These are phyloP conservation scores for Rhodotorula kratochvilovae DNA, from an alignment of 768 basidiomycete genomes.

Conservation along the genomic window DNA sequence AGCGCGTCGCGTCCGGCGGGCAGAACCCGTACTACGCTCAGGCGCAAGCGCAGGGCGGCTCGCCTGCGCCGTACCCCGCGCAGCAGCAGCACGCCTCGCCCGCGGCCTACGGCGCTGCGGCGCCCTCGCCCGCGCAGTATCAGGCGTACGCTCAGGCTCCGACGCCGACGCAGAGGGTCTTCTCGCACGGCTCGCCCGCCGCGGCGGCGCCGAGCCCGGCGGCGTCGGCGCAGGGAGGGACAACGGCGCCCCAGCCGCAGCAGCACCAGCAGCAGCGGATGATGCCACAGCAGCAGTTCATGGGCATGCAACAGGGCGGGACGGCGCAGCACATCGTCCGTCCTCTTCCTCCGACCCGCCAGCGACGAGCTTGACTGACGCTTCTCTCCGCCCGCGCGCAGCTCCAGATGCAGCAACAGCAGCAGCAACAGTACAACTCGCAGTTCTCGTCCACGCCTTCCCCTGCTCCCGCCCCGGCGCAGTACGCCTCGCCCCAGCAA, in stretches of 20 bases:
- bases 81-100: conserved; percentile 2
- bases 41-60: not conserved
- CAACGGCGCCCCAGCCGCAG: not conserved
- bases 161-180: not conserved
- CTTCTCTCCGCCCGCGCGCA: not conserved
- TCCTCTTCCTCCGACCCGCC: not conserved
- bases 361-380: not conserved
- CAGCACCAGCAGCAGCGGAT: conserved; percentile 17
- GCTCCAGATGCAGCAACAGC: conserved; percentile 1
- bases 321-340: not conserved
- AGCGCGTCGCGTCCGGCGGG: conserved; percentile 1
- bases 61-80: conserved; percentile 1
- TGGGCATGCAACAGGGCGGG: not conserved
- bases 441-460: not conserved
- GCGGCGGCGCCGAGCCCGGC: not conserved
- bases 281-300: not conserved
- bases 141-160: not conserved
- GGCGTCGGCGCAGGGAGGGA: not conserved
- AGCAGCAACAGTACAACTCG: not conserved
- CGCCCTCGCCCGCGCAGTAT: not conserved
- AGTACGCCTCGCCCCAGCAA: not conserved
- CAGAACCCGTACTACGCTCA: not conserved
- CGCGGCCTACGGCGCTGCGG: not conserved
- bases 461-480: not conserved
- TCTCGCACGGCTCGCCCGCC: not conserved